Evolutionary conservation across 2,329 filamentous ascomycete species (phyloP).

Genomic region (Penicillium sp.): DNA sequence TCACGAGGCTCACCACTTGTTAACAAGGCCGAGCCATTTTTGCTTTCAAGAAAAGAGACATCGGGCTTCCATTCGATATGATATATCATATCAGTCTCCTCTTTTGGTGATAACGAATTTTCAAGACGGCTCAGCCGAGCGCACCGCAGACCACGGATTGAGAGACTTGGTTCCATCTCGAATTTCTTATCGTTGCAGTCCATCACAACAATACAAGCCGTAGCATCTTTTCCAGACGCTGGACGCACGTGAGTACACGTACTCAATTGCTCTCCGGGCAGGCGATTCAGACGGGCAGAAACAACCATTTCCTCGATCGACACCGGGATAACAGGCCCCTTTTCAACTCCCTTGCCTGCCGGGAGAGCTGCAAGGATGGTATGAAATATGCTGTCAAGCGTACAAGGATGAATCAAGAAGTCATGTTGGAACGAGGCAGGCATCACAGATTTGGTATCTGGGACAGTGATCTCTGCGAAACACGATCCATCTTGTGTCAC

Average conservation of each 20-base stretch:
- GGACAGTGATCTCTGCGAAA: constrained; percentile 25
- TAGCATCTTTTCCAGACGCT: neutral
- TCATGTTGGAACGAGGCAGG: constrained; percentile 29
- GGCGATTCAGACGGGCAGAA: constrained; percentile 3
- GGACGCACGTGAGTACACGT: constrained; percentile 12
- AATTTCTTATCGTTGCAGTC: neutral
- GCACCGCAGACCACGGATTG: constrained; percentile 18
- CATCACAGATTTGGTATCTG: constrained; percentile 30
- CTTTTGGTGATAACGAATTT: neutral
- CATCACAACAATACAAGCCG: constrained; percentile 16
- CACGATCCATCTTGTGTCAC: constrained; percentile 8
- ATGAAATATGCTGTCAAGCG: constrained; percentile 36
- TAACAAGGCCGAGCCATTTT: neutral
- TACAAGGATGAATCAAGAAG: constrained; percentile 34
- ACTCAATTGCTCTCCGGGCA: constrained; percentile 11
- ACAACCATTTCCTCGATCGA: constrained; percentile 24
- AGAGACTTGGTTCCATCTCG: constrained; percentile 9
- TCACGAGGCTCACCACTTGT: neutral
- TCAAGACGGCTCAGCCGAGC: constrained; percentile 10
- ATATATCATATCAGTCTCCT: constrained; percentile 13
- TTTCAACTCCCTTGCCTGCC: constrained; percentile 4
- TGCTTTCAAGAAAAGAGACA: constrained; percentile 11
- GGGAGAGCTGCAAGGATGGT: constrained; percentile 24
- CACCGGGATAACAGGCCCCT: constrained; percentile 23
- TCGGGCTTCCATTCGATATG: constrained; percentile 24